Percentiles rank a stretch among this genome's conserved stretches.
phyloP scores from a whole-genome alignment of 2,329 filamentous ascomycete genomes.

The Fusarium multiceps region DNA sequence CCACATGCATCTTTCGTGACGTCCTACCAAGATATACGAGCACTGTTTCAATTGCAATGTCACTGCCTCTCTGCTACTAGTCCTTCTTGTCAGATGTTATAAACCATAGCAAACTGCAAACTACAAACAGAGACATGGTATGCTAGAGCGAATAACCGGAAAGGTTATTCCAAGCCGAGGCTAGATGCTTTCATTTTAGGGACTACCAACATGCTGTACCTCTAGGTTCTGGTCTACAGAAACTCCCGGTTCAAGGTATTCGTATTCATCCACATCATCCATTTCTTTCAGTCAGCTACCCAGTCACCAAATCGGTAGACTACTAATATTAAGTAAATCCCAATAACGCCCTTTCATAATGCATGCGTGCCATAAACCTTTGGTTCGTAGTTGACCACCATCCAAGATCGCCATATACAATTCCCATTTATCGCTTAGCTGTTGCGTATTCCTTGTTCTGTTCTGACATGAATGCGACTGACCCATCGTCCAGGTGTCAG shows the following conservation, averaged over 20 bases:
- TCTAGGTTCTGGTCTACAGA: background rate
- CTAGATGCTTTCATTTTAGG: background rate
- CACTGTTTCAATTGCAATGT: background rate
- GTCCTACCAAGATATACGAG: background rate
- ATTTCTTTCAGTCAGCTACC: background rate
- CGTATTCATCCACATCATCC: background rate
- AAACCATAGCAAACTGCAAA: background rate
- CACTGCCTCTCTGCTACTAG: background rate
- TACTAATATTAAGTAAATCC: slow-evolving; percentile 22
- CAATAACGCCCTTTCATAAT: slow-evolving; percentile 45
- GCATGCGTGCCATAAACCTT: slow-evolving; percentile 37
- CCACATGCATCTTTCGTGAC: background rate
- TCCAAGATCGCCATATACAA: slow-evolving; percentile 19
- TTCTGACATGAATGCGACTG: background rate
- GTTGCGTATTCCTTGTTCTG: background rate
- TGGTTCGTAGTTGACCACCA: slow-evolving; percentile 21
- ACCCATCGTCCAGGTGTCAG: background rate
- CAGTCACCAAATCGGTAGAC: slow-evolving; percentile 5
- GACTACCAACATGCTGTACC: background rate
- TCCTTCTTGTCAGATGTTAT: background rate
- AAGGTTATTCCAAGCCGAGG: background rate
- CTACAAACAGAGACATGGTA: background rate
- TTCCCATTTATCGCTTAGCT: slow-evolving; percentile 6
- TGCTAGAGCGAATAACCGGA: background rate
- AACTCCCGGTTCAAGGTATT: slow-evolving; percentile 12